These are phyloP conservation scores for Amylocystis lapponica DNA, from an alignment of 768 basidiomycete genomes.

Conservation along the genomic window DNA sequence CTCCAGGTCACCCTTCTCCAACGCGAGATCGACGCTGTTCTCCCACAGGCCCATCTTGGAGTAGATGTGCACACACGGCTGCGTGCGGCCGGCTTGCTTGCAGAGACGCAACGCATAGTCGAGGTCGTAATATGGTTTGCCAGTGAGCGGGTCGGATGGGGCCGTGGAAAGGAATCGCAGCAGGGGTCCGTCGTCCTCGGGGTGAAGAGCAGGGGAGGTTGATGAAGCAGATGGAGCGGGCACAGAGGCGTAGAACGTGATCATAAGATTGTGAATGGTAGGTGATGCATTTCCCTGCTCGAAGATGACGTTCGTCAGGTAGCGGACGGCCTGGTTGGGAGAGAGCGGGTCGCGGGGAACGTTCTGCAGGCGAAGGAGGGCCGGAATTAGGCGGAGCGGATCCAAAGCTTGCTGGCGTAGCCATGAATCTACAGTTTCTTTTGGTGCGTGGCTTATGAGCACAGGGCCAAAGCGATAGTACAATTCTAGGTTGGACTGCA, in stretches of 20 bases:
- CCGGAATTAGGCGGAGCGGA: slow-evolving; percentile 82
- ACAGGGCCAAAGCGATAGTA: slow-evolving; percentile 93
- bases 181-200: slow-evolving; percentile 69
- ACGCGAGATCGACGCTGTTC: slow-evolving; percentile 90
- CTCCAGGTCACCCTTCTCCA: slow-evolving; percentile 92
- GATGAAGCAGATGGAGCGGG: slow-evolving; percentile 37
- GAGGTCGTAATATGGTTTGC: slow-evolving; percentile 90
- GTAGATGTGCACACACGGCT: slow-evolving; percentile 94
- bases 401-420: slow-evolving; percentile 75
- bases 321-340: slow-evolving; percentile 85
- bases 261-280: slow-evolving; percentile 89
- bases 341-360: slow-evolving; percentile 63
- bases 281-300: slow-evolving; percentile 74
- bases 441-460: slow-evolving; percentile 80
- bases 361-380: slow-evolving; percentile 77
- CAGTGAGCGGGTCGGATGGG: slow-evolving; percentile 76
- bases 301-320: slow-evolving; percentile 81
- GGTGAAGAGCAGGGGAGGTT: slow-evolving; percentile 30
- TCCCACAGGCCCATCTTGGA: slow-evolving; percentile 97
- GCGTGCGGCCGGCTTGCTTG: slow-evolving; percentile 72
- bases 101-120: slow-evolving; percentile 95
- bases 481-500: slow-evolving; percentile 73
- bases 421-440: slow-evolving; percentile 91
- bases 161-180: slow-evolving; percentile 79
- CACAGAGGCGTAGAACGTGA: slow-evolving; percentile 75